Evolutionary conservation across 768 basidiomycete species (phyloP).

Genomic region (Vishniacozyma victoriae): DNA sequence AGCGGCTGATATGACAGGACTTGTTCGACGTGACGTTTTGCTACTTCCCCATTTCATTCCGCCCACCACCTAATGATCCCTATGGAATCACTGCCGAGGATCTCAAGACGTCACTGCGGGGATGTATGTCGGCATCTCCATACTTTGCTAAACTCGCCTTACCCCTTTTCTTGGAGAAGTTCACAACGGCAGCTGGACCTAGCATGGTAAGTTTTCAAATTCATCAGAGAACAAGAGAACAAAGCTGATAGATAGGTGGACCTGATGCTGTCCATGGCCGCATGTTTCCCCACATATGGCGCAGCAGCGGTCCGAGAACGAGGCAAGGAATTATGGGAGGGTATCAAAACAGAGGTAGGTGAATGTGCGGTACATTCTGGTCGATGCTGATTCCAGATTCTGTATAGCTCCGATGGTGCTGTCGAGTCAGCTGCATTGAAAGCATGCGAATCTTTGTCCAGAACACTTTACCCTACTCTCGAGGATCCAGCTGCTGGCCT

Average conservation of each 20-base stretch:
- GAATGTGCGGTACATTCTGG: not conserved
- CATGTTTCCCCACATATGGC: slow-evolving; percentile 82
- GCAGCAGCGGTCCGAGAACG: slow-evolving; percentile 56
- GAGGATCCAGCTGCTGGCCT: slow-evolving; percentile 53
- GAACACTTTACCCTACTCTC: slow-evolving; percentile 59
- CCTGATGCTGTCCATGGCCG: slow-evolving; percentile 68
- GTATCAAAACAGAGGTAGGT: slow-evolving; percentile 77
- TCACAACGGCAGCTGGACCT: slow-evolving; percentile 68
- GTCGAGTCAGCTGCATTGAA: slow-evolving; percentile 71
- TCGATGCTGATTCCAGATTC: slow-evolving; percentile 63
- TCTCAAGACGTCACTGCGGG: slow-evolving; percentile 59
- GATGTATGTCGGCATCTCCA: slow-evolving; percentile 70
- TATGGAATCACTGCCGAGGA: slow-evolving; percentile 87
- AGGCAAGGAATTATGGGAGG: slow-evolving; percentile 79
- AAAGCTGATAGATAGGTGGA: slow-evolving; percentile 59
- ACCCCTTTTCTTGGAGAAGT: slow-evolving; percentile 85
- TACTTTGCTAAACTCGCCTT: slow-evolving; percentile 77
- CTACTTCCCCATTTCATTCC: slow-evolving; percentile 96
- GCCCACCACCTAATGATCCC: slow-evolving; percentile 87
- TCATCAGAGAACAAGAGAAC: not conserved
- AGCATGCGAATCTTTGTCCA: slow-evolving; percentile 65
- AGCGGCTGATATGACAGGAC: slow-evolving; percentile 53
- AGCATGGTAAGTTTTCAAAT: slow-evolving; percentile 62
- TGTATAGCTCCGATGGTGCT: slow-evolving; percentile 75
- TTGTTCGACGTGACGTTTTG: slow-evolving; percentile 94